Base-by-base conservation (phyloP, 148 eudicot genomes). In the Vaccinium macrocarpon region DNA sequence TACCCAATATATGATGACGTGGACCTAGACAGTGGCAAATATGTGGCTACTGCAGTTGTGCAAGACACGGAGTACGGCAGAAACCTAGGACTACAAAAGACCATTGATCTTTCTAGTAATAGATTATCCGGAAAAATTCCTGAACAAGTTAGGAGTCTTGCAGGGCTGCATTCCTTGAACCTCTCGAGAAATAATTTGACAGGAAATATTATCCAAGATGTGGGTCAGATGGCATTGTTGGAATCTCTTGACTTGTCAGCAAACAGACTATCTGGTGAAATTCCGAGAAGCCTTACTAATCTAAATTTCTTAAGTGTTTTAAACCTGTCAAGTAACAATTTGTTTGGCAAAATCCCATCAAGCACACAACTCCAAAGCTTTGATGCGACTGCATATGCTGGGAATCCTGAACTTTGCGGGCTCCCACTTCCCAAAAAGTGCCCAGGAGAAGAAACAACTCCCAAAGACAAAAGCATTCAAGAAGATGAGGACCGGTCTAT, bases 321-420 rank as follows among this genome's bases (percentile, higher is more conserved):
- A 57, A 49, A 88, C 70, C 61, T 88, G 82, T 88, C 90, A 18
- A 2, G 23, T 23, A 88, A 88, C 68, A 38, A 42, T 4, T 42
- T 88, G 48, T 75, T 72, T 0, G 88, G 88, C n/a, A 81, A 78
- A 78, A 86, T 85, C 29, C 89, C 88, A 23, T 5, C 38, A 1
- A 82, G 89, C 51, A 88, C 88, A 80, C 89, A 88, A 42, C 25
- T 88, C 8, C 88, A 85, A 61, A 77, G 86, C 50, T 85, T 80
- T 68, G 66, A 85, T 55, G 62, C 86, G 5, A 66, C 84, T 16
- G 78, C 74, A 2, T 88, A 59, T 70, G 48, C 11, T 0, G 84
- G 87, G 16, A 88, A 88, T 50, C 46, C 46, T 42, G 46, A 42
- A 42, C 46, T 42, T 42, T 42, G 46, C 0, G 46, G 46, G 46